Evolutionary conservation across 768 basidiomycete genomes (phyloP).

Genomic region (Lactarius tabidus): DNA sequence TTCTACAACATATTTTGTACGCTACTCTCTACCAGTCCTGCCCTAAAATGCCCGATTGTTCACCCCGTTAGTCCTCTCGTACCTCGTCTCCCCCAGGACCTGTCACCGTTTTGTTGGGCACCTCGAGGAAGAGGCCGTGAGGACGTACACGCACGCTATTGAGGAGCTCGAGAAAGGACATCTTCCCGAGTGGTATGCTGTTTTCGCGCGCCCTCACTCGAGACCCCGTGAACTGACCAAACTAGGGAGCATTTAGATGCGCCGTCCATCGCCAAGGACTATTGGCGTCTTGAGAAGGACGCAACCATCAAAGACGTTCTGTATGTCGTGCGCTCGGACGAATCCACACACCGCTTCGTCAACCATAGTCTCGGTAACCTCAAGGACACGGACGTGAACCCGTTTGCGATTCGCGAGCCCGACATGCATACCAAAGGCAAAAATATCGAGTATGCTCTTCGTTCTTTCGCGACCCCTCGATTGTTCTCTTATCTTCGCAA

Average conservation of each 20-base stretch:
- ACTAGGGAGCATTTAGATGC: constrained; percentile 63
- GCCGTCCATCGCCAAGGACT: constrained; percentile 89
- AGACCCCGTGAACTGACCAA: not conserved
- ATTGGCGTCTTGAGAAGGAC: constrained; percentile 75
- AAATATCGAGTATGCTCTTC: constrained; percentile 51
- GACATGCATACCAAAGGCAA: constrained; percentile 80
- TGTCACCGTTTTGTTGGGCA: constrained; percentile 92
- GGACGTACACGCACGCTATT: constrained; percentile 87
- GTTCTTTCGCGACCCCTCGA: not conserved
- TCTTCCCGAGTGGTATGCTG: constrained; percentile 68
- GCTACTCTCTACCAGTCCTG: constrained; percentile 27
- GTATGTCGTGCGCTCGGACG: constrained; percentile 90
- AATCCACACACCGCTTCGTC: constrained; percentile 90
- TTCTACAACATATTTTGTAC: constrained; percentile 86
- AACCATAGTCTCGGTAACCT: constrained; percentile 95
- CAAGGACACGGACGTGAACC: constrained; percentile 76
- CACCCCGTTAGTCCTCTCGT: constrained; percentile 55
- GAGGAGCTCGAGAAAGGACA: constrained; percentile 76
- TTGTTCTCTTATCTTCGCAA: constrained; percentile 15
- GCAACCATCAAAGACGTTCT: constrained; percentile 86
- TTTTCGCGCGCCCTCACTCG: too few relatives aligned
- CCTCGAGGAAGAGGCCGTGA: constrained; percentile 92
- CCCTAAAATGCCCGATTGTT: not conserved
- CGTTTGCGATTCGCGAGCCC: constrained; percentile 85
- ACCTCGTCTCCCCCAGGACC: constrained; percentile 66